These are phyloP conservation scores for Didymellaceae sp. DNA, from an alignment of 2,329 filamentous ascomycete genomes.

Conservation along the genomic window DNA sequence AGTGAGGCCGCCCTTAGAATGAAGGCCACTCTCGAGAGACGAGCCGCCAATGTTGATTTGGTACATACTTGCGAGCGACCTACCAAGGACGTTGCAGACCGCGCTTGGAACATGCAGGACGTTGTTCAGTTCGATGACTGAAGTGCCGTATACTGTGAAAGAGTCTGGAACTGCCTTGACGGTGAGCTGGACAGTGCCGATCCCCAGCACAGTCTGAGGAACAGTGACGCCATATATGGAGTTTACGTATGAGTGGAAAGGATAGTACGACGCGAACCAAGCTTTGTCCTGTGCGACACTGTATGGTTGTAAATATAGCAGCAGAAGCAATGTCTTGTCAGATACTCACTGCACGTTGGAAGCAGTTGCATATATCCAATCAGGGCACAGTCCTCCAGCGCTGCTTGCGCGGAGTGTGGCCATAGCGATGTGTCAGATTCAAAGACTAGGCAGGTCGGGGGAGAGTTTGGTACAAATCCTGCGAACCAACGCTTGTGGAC, in stretches of 20 bases:
- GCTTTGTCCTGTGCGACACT: constrained; percentile 4
- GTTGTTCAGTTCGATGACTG: constrained; percentile 5
- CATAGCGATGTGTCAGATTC: too few relatives aligned
- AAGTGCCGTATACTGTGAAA: not conserved
- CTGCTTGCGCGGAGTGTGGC: not conserved
- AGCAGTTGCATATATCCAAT: constrained; percentile 8
- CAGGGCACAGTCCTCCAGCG: not conserved
- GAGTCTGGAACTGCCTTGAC: constrained; percentile 2
- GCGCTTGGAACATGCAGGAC: constrained; percentile 4
- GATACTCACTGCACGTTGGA: constrained; percentile 3
- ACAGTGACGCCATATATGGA: constrained; percentile 1
- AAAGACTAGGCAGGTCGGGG: too few relatives aligned
- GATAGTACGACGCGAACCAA: constrained; percentile 7
- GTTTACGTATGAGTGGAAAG: not conserved
- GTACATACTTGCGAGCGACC: not conserved
- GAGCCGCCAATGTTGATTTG: not conserved
- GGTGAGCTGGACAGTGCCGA: constrained; percentile 6
- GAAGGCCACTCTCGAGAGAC: not conserved
- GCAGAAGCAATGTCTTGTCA: not conserved
- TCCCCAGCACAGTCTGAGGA: not conserved
- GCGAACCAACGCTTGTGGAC: too few relatives aligned
- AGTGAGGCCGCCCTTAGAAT: not conserved
- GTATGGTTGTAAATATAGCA: not conserved
- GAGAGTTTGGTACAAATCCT: too few relatives aligned
- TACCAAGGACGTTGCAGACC: constrained; percentile 7